Conservation (phyloP, 495 filamentous ascomycete species). For the Penicillium coffeae region DNA sequence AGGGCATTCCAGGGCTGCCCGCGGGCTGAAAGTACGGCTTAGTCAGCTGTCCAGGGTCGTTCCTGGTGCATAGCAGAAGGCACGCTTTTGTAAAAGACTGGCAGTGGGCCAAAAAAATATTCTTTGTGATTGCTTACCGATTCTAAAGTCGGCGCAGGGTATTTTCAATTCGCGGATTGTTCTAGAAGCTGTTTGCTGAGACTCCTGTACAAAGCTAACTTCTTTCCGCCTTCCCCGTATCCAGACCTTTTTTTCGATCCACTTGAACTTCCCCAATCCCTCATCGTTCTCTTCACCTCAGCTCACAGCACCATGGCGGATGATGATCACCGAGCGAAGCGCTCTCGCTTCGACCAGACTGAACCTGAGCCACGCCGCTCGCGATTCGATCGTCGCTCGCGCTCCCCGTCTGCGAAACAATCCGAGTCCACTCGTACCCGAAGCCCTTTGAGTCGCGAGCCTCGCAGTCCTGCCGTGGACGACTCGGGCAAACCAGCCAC, state of each 20-base stretch:
- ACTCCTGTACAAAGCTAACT: background rate
- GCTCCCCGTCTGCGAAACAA: constrained; percentile 68
- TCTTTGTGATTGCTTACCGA: too few relatives aligned
- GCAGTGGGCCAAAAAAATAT: too few relatives aligned
- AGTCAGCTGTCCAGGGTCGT: too few relatives aligned
- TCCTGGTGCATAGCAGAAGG: too few relatives aligned
- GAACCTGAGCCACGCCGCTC: constrained; percentile 74
- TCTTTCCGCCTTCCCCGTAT: background rate
- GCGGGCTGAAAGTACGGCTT: too few relatives aligned
- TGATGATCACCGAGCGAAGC: constrained; percentile 72
- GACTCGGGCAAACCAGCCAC: constrained; percentile 37
- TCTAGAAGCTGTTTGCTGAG: background rate
- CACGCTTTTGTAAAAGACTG: too few relatives aligned
- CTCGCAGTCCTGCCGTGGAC: constrained; percentile 49
- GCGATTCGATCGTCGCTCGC: constrained; percentile 81
- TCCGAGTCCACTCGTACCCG: constrained; percentile 65
- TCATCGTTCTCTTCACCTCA: too few relatives aligned
- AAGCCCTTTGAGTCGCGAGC: constrained; percentile 65
- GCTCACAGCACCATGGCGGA: constrained; percentile 72
- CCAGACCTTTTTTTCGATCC: background rate
- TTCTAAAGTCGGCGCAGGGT: too few relatives aligned
- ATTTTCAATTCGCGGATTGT: background rate
- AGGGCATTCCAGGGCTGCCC: too few relatives aligned
- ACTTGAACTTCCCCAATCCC: too few relatives aligned
- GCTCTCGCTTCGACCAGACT: constrained; percentile 88